A percentile compares a stretch with the other conserved stretches of the same genome.
Conservation (phyloP, 345 rosid genomes). For the Citrus glauca region DNA sequence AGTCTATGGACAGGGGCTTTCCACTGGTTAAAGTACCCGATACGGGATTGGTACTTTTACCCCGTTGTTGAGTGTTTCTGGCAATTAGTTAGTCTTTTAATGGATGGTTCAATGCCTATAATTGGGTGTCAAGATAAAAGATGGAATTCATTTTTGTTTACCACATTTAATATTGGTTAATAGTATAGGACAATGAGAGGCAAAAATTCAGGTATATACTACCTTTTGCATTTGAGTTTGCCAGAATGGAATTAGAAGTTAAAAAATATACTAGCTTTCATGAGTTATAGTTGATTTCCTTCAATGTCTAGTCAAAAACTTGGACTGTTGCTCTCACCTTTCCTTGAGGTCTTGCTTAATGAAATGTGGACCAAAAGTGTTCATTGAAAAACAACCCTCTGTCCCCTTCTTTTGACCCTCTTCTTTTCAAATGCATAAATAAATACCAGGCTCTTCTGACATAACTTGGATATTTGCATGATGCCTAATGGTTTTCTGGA, state of each 20-base stretch:
- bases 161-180: background rate
- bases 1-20: background rate
- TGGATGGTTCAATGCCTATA: background rate
- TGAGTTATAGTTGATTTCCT: background rate
- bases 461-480: background rate
- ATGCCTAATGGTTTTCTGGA: constrained; percentile 7
- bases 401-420: background rate
- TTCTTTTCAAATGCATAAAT: background rate
- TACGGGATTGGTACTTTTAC: background rate
- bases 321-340: background rate
- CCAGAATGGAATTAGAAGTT: background rate
- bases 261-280: background rate
- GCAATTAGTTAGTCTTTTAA: background rate
- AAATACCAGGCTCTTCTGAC: background rate
- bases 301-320: background rate
- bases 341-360: background rate
- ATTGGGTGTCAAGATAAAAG: background rate
- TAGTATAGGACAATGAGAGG: background rate
- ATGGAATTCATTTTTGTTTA: background rate
- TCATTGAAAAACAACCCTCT: background rate
- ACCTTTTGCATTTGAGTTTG: background rate
- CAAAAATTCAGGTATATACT: background rate
- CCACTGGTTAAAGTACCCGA: background rate
- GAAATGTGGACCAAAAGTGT: background rate
- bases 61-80: background rate